Base-by-base conservation (phyloP, 805 yeast genomes). In the Komagataella pseudopastoris region DNA sequence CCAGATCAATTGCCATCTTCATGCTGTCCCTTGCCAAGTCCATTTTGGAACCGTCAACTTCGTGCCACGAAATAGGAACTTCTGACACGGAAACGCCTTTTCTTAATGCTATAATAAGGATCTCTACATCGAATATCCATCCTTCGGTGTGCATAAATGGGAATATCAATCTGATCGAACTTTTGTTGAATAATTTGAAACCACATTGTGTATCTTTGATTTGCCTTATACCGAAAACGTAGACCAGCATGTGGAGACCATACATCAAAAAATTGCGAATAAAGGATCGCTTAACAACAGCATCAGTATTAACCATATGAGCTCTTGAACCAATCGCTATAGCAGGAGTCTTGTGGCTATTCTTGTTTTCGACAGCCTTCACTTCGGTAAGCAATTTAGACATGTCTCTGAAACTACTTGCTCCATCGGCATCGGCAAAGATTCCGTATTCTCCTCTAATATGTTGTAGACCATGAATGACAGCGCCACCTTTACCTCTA, bases 351-450 rank as follows among this genome's bases (percentile, higher is more conserved):
- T 49, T 55, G 2, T 59, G 53, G 14, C 65, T 63, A 6, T 58
- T 51, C 18, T 49, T 44, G 0, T 52, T 46, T 44, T 62, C 65
- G 6, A 60, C 43, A 18, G 55, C 54, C 30, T 68, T 58, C 24
- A 85, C 70, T 10, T 70, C 66, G 3, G 60, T 61, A 8, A 79
- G 55, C 53, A 90, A 70, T 52, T 74, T 77, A 1, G 61, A 61
- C 23, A 85, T 71, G 64, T 90, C 96, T 23, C 77, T 60, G 63
- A 93, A 93, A 57, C 76, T 74, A 23, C 95, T 83, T 4, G 99
- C 98, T 39, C 98, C 98, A 67, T 93, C 99, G 1, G 98, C 99
- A 67, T 93, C 99, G 1, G 96, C 98, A 70, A 93, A 93, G 7
- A 93, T 74, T 8, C 80, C 78, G 59, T 77, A 83, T 52, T 72